Evolutionary conservation across 2,329 filamentous ascomycete genomes (phyloP).

Genomic region (Calcarisporium arbuscula): DNA sequence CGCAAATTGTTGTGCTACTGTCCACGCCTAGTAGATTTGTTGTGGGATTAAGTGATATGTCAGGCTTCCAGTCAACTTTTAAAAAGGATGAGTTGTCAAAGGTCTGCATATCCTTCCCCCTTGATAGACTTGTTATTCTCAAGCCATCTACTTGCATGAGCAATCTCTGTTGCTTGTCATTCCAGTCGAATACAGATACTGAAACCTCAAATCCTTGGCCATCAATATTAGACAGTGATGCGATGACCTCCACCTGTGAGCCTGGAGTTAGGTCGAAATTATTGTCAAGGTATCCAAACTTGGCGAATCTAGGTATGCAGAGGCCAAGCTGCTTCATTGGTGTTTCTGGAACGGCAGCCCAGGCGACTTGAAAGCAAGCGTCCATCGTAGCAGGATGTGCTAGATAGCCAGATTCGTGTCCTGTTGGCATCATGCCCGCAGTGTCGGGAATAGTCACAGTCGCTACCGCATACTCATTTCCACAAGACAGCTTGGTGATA

Average conservation of each 20-base stretch:
- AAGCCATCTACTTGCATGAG: not conserved
- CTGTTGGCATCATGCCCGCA: conserved; percentile 1
- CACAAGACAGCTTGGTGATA: too few relatives aligned
- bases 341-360: not conserved
- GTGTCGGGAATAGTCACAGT: too few relatives aligned
- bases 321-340: too few relatives aligned
- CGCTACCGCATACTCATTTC: too few relatives aligned
- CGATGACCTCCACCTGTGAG: too few relatives aligned
- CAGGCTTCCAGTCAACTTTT: not conserved
- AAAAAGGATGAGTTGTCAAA: not conserved
- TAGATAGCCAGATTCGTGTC: not conserved
- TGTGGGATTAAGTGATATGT: too few relatives aligned
- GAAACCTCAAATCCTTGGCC: conserved; percentile 1
- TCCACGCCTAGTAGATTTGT: too few relatives aligned
- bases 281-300: too few relatives aligned
- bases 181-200: not conserved
- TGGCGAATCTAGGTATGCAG: too few relatives aligned
- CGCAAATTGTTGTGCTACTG: too few relatives aligned
- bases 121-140: not conserved
- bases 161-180: not conserved
- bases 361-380: conserved; percentile 1
- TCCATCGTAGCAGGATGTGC: conserved; percentile 3
- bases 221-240: too few relatives aligned
- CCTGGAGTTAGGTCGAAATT: too few relatives aligned
- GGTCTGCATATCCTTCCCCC: not conserved